A percentile compares a stretch with the other conserved stretches of the same genome.
Evolutionary conservation across 2,329 filamentous ascomycete genomes (phyloP).

Genomic region (Fusarium hainanense): DNA sequence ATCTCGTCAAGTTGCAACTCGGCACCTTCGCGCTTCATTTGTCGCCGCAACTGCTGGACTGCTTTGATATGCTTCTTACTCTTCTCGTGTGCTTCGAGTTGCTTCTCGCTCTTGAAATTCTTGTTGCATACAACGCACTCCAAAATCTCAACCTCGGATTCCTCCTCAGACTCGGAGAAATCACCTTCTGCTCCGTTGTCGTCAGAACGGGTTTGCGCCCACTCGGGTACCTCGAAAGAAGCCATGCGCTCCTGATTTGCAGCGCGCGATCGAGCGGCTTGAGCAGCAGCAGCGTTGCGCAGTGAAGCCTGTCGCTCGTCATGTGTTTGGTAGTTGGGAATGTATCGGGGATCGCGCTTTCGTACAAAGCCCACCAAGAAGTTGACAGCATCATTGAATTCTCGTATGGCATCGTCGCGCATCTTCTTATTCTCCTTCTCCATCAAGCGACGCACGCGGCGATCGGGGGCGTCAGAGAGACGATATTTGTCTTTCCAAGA

Average conservation of each 20-base stretch:
- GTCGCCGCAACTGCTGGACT: constrained; percentile 79
- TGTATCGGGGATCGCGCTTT: constrained; percentile 89
- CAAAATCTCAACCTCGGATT: constrained; percentile 68
- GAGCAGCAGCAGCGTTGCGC: constrained; percentile 81
- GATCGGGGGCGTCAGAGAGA: constrained; percentile 86
- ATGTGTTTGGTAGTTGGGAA: constrained; percentile 80
- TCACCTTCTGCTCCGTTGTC: constrained; percentile 62
- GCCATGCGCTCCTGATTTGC: constrained; percentile 81
- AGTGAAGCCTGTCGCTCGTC: constrained; percentile 82
- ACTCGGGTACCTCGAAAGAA: constrained; percentile 75
- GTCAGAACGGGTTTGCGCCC: constrained; percentile 72
- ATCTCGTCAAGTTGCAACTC: constrained; percentile 62
- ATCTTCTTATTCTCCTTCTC: constrained; percentile 93
- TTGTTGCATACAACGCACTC: constrained; percentile 84
- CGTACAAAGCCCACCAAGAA: constrained; percentile 88
- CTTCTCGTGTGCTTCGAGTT: constrained; percentile 90
- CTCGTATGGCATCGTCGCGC: constrained; percentile 82
- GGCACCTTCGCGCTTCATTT: constrained; percentile 85
- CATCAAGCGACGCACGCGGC: constrained; percentile 83
- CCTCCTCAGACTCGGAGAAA: constrained; percentile 71
- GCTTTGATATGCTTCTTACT: constrained; percentile 97
- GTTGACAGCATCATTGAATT: constrained; percentile 93
- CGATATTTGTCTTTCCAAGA: constrained; percentile 90
- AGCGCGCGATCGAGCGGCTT: constrained; percentile 84
- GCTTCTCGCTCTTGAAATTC: constrained; percentile 89